These are phyloP conservation scores for Wallacemonas sp. DNA, from an alignment of 208 protist species.

Conservation along the genomic window DNA sequence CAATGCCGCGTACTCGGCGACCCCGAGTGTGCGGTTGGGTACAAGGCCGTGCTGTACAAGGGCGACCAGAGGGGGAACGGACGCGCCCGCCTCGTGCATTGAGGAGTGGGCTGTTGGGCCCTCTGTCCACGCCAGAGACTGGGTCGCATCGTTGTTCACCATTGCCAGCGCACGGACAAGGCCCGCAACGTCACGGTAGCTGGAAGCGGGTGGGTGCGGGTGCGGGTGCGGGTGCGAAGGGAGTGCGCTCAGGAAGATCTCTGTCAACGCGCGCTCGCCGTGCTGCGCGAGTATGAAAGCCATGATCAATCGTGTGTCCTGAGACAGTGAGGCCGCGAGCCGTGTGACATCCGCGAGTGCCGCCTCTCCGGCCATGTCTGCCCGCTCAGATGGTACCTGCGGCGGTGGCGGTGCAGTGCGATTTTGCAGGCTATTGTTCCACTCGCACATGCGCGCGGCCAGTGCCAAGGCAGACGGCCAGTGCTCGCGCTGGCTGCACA, in stretches of 20 bases:
- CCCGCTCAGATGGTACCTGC: background rate
- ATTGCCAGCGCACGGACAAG: slow-evolving; percentile 30
- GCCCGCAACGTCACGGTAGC: background rate
- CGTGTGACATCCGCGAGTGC: background rate
- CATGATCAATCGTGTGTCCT: slow-evolving; percentile 17
- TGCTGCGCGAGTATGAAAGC: slow-evolving; percentile 73
- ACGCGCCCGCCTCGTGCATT: too few species aligned
- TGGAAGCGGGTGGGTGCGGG: background rate
- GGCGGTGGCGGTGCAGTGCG: background rate
- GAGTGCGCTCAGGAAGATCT: background rate
- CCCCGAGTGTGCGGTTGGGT: slow-evolving; percentile 36
- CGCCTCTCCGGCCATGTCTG: background rate
- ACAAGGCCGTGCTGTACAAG: slow-evolving; percentile 41
- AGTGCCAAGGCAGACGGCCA: slow-evolving; percentile 5
- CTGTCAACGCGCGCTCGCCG: slow-evolving; percentile 18
- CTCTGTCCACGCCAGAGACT: background rate
- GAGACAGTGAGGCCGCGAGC: background rate
- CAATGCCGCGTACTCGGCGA: slow-evolving; percentile 59
- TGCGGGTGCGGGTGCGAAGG: background rate
- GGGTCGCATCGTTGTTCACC: slow-evolving; percentile 23
- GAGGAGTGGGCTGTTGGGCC: background rate
- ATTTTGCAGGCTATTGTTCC: background rate
- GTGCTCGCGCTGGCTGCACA: slow-evolving; percentile 31
- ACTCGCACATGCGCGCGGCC: slow-evolving; percentile 2
- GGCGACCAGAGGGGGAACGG: slow-evolving; percentile 25